A percentile compares a stretch with the other conserved stretches of the same genome.
phyloP scores from a whole-genome alignment of 2,329 filamentous ascomycete species.

The Tolypocladium tundrense region DNA sequence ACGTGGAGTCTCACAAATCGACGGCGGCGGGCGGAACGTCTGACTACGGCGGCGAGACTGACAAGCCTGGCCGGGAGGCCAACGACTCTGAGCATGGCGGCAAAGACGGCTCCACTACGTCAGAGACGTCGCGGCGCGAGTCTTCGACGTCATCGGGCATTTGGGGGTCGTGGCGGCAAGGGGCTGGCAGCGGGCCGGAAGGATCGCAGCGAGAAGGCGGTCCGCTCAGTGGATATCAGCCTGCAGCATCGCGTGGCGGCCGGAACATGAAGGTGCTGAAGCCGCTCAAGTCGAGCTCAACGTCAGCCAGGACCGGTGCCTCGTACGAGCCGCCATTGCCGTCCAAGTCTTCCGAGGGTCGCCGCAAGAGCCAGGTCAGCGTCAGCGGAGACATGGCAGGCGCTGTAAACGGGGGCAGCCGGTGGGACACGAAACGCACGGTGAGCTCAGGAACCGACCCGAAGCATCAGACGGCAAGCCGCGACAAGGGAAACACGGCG shows the following conservation, averaged over 20 bases:
- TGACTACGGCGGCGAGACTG: conserved; percentile 34
- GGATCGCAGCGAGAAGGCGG: conserved; percentile 40
- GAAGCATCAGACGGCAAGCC: conserved; percentile 21
- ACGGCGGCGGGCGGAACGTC: conserved; percentile 25
- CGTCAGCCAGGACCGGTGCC: conserved; percentile 37
- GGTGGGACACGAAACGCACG: conserved; percentile 46
- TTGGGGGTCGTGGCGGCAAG: conserved; percentile 63
- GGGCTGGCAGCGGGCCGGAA: conserved; percentile 39
- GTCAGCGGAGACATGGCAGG: conserved; percentile 16
- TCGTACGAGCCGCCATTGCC: conserved; percentile 41
- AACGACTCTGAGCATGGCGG: conserved; percentile 11
- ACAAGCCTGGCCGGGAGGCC: conserved; percentile 18
- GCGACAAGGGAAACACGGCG: conserved; percentile 26
- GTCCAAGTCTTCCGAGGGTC: conserved; percentile 37
- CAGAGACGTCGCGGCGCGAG: conserved; percentile 30
- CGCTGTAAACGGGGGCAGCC: conserved; percentile 18
- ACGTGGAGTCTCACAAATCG: conserved; percentile 23
- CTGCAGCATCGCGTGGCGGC: conserved; percentile 42
- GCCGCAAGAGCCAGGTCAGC: conserved; percentile 42
- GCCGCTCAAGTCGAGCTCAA: conserved; percentile 55
- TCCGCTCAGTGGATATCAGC: conserved; percentile 58
- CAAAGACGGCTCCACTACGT: conserved; percentile 17
- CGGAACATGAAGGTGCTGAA: conserved; percentile 87
- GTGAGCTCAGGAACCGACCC: conserved; percentile 31
- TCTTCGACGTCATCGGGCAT: conserved; percentile 45